Conservation (phyloP, 176 grass and related monocot species). For the Eragrostis curvula region DNA sequence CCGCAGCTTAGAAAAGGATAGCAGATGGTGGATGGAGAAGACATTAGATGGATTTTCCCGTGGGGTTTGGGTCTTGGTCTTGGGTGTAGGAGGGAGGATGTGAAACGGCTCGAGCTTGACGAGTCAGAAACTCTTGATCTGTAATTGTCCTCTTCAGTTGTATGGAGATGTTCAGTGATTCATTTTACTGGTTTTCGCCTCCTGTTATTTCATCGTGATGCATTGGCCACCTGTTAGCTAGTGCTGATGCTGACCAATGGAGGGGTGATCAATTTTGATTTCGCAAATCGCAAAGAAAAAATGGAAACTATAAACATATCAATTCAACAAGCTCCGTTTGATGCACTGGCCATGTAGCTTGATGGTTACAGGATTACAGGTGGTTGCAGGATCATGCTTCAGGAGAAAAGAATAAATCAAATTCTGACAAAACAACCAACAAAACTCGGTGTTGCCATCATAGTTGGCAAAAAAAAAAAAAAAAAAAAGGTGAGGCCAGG, state of each 20-base stretch:
- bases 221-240: too few relatives aligned
- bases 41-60: slow-evolving; percentile 4
- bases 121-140: not conserved
- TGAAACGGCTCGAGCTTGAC: not conserved
- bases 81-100: not conserved
- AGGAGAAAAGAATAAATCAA: too few relatives aligned
- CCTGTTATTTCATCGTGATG: not conserved
- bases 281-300: not conserved
- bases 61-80: not conserved
- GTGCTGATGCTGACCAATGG: not conserved
- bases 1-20: slow-evolving; percentile 34
- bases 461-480: too few relatives aligned
- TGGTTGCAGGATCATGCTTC: too few relatives aligned
- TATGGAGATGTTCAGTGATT: not conserved
- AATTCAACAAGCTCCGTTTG: not conserved
- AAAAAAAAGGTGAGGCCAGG: too few relatives aligned
- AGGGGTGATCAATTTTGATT: slow-evolving; percentile 5
- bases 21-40: not conserved
- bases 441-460: too few relatives aligned
- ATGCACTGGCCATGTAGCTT: too few relatives aligned
- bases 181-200: not conserved
- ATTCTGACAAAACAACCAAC: too few relatives aligned
- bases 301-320: not conserved
- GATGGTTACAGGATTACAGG: too few relatives aligned
- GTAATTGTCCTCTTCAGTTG: slow-evolving; percentile 21